Base-by-base conservation (phyloP, 768 basidiomycete genomes). In the Paxillus rubicundulus region DNA sequence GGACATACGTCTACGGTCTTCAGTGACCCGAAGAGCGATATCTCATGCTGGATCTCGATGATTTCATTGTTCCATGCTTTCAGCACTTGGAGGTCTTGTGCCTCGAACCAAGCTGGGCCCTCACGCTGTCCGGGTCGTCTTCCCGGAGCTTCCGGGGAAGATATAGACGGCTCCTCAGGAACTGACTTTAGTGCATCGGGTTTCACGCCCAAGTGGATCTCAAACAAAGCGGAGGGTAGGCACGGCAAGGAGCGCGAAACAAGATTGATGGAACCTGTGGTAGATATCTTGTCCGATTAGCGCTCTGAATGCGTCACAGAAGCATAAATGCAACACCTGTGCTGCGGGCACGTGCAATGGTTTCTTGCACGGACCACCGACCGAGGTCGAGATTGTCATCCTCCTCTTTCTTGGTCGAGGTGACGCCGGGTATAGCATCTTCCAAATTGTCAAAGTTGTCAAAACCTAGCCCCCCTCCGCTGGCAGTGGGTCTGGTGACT, bases 11-110 rank as follows among this genome's bases (percentile, higher is more conserved):
- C 91, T 37, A 93, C 60, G 1, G 75, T 80, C 69, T 91, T 92
- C 47, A 93, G 73, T 4, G 87, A 89, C 3, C 90, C 90, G 63
- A 93, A 93, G 41, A 92, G 75, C 0, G 87, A 86, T 13, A 93
- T 85, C 65, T 93, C 91, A 20, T 82, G 84, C 58, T 92, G 90
- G 27, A 93, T 77, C 61, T 89, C 87, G 16, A 78, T 57, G 38
- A 93, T 91, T 17, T 86, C 84, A 60, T 93, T 92, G 61, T 84
- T 86, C 81, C 86, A 86, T 14, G 83, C 84, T 63, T 90, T 92
- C 39, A 93, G 70, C 5, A 87, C 72, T 34, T 81, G 79, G 18
- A 93, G 70, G 68, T 93, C 90, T 63, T 87, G 85, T 1, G 86
- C 86, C 63, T 92, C 89, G 59, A 84, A 93, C 88, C 90, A 90